A percentile compares a stretch with the other conserved stretches of the same genome.
These are phyloP conservation scores for Teunomyces funiuensis DNA, from an alignment of 805 yeast genomes.

Conservation along the genomic window DNA sequence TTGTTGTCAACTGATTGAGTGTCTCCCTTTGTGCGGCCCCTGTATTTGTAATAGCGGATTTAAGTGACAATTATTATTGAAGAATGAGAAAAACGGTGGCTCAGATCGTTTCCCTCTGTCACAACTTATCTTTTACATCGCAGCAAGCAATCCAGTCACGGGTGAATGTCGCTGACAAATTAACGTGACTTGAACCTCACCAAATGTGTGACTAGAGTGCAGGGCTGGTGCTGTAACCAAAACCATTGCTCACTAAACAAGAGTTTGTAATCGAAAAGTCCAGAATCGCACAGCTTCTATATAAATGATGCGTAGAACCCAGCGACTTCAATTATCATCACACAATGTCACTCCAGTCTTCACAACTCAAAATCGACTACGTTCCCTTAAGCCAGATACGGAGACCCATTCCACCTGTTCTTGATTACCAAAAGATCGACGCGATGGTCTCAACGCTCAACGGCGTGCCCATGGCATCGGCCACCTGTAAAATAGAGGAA, in stretches of 20 bases:
- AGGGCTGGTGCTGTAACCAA: no score
- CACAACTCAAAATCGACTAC: constrained; percentile 51
- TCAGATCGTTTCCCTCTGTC: no score
- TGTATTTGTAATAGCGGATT: no score
- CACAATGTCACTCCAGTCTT: constrained; percentile 69
- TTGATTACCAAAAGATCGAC: constrained; percentile 71
- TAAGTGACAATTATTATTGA: no score
- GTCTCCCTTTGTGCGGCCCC: no score
- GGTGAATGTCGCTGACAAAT: no score
- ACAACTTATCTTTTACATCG: no score
- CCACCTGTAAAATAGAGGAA: constrained; percentile 54
- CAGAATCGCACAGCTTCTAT: constrained; percentile 1
- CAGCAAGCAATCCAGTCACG: no score
- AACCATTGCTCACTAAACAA: constrained; percentile 2
- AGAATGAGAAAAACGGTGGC: no score
- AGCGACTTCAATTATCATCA: no score
- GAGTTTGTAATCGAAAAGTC: constrained; percentile 2
- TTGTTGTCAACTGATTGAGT: no score
- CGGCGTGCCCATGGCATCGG: constrained; percentile 63
- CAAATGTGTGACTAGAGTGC: neutral
- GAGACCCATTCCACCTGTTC: constrained; percentile 84
- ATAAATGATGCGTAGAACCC: neutral
- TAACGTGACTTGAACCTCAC: no score
- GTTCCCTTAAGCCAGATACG: constrained; percentile 68
- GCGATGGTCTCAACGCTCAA: constrained; percentile 73